Evolutionary conservation across 352 stramenopile species (phyloP), one percentile per base, ranked within the genome.

Genomic region (Pythium apleroticum): DNA sequence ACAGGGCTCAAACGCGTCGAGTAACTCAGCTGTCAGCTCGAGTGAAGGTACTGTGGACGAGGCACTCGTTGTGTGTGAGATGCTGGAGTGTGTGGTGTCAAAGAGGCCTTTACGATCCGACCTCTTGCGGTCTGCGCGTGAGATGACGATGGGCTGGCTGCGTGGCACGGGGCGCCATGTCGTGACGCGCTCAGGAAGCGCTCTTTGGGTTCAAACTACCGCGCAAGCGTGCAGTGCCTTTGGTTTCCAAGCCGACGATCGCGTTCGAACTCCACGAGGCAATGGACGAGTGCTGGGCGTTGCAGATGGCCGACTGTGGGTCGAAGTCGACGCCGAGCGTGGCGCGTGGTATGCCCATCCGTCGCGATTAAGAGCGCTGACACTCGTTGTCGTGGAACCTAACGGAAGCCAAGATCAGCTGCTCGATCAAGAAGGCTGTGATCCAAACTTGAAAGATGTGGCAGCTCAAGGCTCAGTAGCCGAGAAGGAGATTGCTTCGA

Each of bases 341-440:
- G 87, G 89, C 25, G 76, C 75, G 22, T 97, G 90, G 90, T 92
- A 90, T 54, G 84, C 91, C 50, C 79, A 95, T 60, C 78, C 82
- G 28, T 89, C 75, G 11, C 85, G 88, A 33, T 31, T 95, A 17
- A 75, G 78, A 1, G 64, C 73, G 3, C n/a, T 89, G 48, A 68
- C 71, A 33, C 52, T 81, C 22, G 60, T 64, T 3, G 54, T 72
- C 8, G 14, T 49, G 5, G 41, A 49, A 14, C 15, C 17, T 7
- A 24, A 9, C 30, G 9, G 4, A 9, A 33, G 9, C 30, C 30
- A 33, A 33, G 30, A 4, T 33, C 30, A n/a, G n/a, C n/a, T n/a
- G n/a, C n/a, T n/a, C n/a, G n/a, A n/a, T n/a, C n/a, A n/a, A n/a
- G n/a, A n/a, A n/a, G n/a, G n/a, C n/a, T n/a, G n/a, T n/a, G n/a